A percentile compares a stretch with the other conserved stretches of the same genome.
Evolutionary conservation across 805 yeast species (phyloP).

Genomic region (Komagataella mondaviorum): DNA sequence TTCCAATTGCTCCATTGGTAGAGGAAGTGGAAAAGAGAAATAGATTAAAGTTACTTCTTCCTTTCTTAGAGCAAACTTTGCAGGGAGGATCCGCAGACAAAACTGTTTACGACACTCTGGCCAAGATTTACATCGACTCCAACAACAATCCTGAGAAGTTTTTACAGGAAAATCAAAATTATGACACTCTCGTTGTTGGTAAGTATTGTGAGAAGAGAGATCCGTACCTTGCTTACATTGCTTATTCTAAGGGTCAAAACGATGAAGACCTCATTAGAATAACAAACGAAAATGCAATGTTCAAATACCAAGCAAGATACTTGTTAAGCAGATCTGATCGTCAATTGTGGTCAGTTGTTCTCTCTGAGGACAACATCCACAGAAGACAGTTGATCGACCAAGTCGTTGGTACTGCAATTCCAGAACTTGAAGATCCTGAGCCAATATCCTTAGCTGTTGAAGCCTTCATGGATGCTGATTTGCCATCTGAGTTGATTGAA

Average conservation of each 20-base stretch:
- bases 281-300: slow-evolving; percentile 96
- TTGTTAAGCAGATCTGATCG: slow-evolving; percentile 80
- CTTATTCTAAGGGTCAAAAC: slow-evolving; percentile 89
- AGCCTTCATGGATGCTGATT: slow-evolving; percentile 90
- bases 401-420: slow-evolving; percentile 91
- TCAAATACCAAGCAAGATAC: slow-evolving; percentile 97
- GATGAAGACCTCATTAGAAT: slow-evolving; percentile 82
- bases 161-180: slow-evolving; percentile 77
- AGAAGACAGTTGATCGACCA: slow-evolving; percentile 89
- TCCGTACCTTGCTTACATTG: slow-evolving; percentile 95
- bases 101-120: slow-evolving; percentile 88
- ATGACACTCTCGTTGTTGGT: slow-evolving; percentile 93
- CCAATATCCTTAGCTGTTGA: slow-evolving; percentile 89
- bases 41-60: slow-evolving; percentile 80
- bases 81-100: slow-evolving; percentile 77
- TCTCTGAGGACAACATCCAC: slow-evolving; percentile 64
- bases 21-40: slow-evolving; percentile 95
- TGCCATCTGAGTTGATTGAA: slow-evolving; percentile 88
- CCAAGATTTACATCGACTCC: slow-evolving; percentile 94
- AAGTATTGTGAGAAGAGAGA: slow-evolving; percentile 98
- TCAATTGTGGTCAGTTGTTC: slow-evolving; percentile 69
- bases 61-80: slow-evolving; percentile 83
- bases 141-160: slow-evolving; percentile 97
- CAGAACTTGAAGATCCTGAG: slow-evolving; percentile 85
- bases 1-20: slow-evolving; percentile 81